phyloP scores from a whole-genome alignment of 352 stramenopile genomes.

The Pythium aristosporum region DNA sequence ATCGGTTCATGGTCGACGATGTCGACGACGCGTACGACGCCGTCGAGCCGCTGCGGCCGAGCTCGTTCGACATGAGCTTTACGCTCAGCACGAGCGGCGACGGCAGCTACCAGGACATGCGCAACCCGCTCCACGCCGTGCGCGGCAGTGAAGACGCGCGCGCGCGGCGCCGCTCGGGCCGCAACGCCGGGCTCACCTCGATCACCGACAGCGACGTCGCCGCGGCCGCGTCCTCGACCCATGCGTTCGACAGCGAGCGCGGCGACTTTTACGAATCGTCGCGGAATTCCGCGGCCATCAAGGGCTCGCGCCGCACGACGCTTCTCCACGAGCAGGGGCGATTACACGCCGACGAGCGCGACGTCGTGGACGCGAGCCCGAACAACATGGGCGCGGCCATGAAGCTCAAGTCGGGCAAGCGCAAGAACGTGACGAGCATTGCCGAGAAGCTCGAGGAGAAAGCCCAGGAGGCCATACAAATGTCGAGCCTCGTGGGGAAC shows the following conservation, averaged over 20 bases:
- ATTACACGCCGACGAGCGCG: conserved; percentile 41
- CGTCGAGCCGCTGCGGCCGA: conserved; percentile 83
- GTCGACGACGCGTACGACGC: conserved; percentile 80
- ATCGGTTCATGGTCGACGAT: conserved; percentile 79
- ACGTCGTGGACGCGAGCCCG: conserved; percentile 16
- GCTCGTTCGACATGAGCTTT: conserved; percentile 89
- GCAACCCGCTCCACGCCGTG: conserved; percentile 23
- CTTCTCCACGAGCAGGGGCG: conserved; percentile 46
- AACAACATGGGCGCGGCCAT: conserved; percentile 20
- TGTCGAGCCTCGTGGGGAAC: conserved; percentile 56
- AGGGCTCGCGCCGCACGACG: conserved; percentile 17
- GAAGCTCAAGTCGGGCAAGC: conserved; percentile 28
- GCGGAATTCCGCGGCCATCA: not conserved
- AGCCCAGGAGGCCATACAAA: conserved; percentile 60
- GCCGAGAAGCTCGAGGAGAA: conserved; percentile 71
- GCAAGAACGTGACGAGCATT: conserved; percentile 50
- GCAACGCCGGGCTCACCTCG: conserved; percentile 21
- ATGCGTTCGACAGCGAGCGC: conserved; percentile 21
- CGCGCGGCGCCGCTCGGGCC: conserved; percentile 23
- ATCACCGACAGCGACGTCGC: conserved; percentile 32
- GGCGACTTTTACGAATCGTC: not conserved
- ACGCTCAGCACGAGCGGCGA: conserved; percentile 51
- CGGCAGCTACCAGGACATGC: conserved; percentile 22
- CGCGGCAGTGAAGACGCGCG: conserved; percentile 21
- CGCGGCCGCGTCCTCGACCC: not conserved